These are phyloP conservation scores for Geranium incanum DNA, from an alignment of 441 rosid species.

Conservation along the genomic window DNA sequence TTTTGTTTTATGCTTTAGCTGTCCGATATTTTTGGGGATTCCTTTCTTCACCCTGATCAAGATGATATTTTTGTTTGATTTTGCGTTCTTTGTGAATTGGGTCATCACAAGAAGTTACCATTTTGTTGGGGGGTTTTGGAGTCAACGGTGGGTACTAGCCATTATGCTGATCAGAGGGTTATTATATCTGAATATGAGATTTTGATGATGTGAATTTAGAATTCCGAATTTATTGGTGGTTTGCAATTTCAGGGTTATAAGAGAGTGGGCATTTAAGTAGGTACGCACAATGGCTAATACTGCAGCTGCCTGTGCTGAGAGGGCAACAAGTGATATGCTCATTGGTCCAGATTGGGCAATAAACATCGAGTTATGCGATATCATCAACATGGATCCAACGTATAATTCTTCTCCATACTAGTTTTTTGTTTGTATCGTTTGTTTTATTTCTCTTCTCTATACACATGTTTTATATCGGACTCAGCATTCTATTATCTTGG, in stretches of 20 bases:
- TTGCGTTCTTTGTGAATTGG: neutral
- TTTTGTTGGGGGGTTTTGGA: neutral
- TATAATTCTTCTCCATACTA: constrained; percentile 25
- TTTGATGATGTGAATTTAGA: neutral
- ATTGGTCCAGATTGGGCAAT: constrained; percentile 96
- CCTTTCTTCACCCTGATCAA: neutral
- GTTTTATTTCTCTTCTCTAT: neutral
- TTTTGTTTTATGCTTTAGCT: neutral
- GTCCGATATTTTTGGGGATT: neutral
- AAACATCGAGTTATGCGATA: constrained; percentile 84
- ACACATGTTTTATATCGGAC: too few relatives aligned
- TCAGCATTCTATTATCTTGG: too few relatives aligned
- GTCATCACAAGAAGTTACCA: neutral
- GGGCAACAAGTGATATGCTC: constrained; percentile 82
- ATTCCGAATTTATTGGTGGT: neutral
- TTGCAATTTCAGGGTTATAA: constrained; percentile 19
- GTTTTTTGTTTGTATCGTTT: neutral
- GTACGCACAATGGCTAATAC: constrained; percentile 50
- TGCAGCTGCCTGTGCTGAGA: constrained; percentile 85
- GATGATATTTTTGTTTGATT: neutral
- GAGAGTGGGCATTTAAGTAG: constrained; percentile 18
- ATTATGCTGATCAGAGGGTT: neutral
- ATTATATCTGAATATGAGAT: neutral
- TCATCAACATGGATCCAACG: constrained; percentile 88
- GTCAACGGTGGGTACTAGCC: constrained; percentile 7